Percentiles rank a stretch among this genome's conserved stretches.
Conservation (phyloP, 768 basidiomycete genomes). For the Coprinopsis marcescibilis region DNA sequence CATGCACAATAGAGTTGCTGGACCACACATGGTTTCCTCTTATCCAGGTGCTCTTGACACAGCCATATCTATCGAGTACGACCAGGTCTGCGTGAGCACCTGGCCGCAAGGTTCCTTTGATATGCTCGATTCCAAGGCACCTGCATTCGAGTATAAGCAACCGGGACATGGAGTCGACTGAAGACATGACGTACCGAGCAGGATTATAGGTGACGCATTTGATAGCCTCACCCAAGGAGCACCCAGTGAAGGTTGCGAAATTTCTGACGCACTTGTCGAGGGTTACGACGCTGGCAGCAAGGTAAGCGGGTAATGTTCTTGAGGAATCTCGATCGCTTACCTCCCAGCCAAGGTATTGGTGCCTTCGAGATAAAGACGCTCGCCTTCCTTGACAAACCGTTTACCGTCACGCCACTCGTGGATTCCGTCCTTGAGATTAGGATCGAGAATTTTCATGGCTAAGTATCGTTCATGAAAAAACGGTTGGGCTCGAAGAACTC, state of each 20-base stretch:
- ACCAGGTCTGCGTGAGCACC: conserved; percentile 87
- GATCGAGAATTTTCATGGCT: conserved; percentile 88
- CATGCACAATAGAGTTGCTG: no score
- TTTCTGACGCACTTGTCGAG: conserved; percentile 84
- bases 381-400: conserved; percentile 75
- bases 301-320: not conserved
- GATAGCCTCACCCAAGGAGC: conserved; percentile 78
- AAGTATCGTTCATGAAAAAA: not conserved
- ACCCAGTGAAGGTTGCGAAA: conserved; percentile 77
- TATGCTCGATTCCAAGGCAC: conserved; percentile 71
- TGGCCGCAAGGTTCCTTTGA: conserved; percentile 73
- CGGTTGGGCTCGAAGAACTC: not conserved
- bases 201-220: conserved; percentile 84
- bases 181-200: conserved; percentile 48
- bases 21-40: conserved; percentile 42
- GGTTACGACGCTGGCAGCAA: conserved; percentile 58
- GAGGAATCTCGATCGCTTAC: conserved; percentile 31
- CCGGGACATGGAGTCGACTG: not conserved
- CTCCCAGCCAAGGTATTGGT: conserved; percentile 88
- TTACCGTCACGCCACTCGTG: conserved; percentile 87
- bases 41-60: conserved; percentile 71
- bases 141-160: conserved; percentile 25
- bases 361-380: conserved; percentile 76
- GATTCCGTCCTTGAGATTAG: conserved; percentile 73
- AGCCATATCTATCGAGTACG: conserved; percentile 64